Evolutionary conservation across 2,329 filamentous ascomycete genomes (phyloP), one percentile per base, ranked within the genome.

Genomic region (Stagonosporopsis chrysanthemi): DNA sequence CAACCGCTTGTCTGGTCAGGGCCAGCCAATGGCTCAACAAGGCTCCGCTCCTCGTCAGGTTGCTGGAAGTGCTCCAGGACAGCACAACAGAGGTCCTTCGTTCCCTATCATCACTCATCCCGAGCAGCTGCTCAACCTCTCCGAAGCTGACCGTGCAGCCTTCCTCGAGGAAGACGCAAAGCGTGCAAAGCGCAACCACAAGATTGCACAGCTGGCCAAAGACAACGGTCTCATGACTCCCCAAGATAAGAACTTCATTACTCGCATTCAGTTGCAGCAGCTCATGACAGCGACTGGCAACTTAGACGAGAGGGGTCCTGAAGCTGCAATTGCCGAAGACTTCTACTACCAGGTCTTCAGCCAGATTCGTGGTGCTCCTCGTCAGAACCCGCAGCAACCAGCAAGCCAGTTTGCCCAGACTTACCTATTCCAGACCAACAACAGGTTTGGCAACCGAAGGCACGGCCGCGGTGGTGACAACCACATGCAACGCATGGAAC

Each of bases 161-260:
- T 95, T 93, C 72, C 78, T 98, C 50, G 88, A 92, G 63, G 93
- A 97, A 75, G 95, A 99, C 76, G 93, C 93, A 0, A 95, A 93
- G 78, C 88, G 95, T 47, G 93, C 95, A 6, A 99, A 99, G 82
- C 87, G 95, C 39, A 98, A 99, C 73, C 94, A 98, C 80, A 99
- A 99, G 82, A 98, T 99, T 61, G 94, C 93, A 79, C 82, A 96
- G 39, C 81, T 97, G 50, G 96, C 92, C 23, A 92, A 92, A 78
- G 92, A 96, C 69, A 99, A 99, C 71, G 95, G 95, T 23, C 80
- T 99, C 60, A 99, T 99, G 95, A 99, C 95, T 4, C 95, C 95
- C 0, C 94, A 98, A 73, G 95, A 99, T 79, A 99, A 99, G 83
- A 99, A 97, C 75, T 99, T 98, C 78, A 97, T 99, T 65, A 98